Base-by-base conservation (phyloP, 768 basidiomycete genomes). In the Naganishia antarctica region DNA sequence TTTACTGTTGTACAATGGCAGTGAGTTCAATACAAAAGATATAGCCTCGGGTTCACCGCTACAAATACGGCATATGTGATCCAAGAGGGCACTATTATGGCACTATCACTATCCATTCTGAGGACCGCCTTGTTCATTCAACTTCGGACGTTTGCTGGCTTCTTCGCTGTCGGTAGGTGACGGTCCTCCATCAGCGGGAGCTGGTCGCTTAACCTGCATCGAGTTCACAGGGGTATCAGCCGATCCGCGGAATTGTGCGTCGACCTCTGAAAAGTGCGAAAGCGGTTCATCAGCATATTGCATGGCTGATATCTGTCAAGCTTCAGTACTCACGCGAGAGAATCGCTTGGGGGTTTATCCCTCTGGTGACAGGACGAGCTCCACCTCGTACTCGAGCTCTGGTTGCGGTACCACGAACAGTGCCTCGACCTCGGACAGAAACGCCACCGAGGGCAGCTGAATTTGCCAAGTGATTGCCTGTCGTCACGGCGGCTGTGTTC, bases 191-290 rank as follows among this genome's bases (percentile, higher is more conserved):
- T 57, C 53, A 13, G 26, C 37, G 21, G 53, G 53, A 15, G 53
- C 53, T 11, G 53, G 53, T 57, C 53, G 53, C 18, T 57, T 57
- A 8, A 57, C 53, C 32, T 40, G 32, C 53, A 57, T 57, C 13
- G 53, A 31, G 18, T 23, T 37, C n/a, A 21, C 37, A 37, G 53
- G 9, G 21, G 11, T 57, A 26, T 57, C 53, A 26, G 37, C 40
- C n/a, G 43, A 5, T 57, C 53, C 53, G 13, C 53, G 53, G 53
- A 57, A 57, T 41, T 57, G 53, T 1, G 53, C 53, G 21, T 57
- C 53, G 23, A 57, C 53, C 53, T 57, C 53, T 57, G 34, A 25
- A 25, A 5, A 18, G 2, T 32, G 8, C 34, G 26, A 2, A 18
- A 2, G 21, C 18, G 34, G 37, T 7, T 40, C 3, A 8, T 40